Evolutionary conservation across 2,329 filamentous ascomycete genomes (phyloP).

Genomic region (Colletotrichum sp.): DNA sequence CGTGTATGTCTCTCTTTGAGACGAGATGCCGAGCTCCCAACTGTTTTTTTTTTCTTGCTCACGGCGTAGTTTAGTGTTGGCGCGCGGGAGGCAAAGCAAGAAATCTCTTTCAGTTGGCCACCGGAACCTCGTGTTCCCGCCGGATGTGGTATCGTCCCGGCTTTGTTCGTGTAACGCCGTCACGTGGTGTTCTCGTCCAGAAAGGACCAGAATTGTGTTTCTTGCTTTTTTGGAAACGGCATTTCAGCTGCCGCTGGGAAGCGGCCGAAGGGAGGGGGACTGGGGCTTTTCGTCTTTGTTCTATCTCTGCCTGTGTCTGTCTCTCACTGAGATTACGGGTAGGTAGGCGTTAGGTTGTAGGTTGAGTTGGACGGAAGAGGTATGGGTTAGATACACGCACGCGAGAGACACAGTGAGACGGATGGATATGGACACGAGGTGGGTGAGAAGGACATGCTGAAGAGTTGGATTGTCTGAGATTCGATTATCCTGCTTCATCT

Average conservation of each 20-base stretch:
- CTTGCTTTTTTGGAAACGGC: background rate
- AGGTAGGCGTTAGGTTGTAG: background rate
- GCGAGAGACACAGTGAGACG: background rate
- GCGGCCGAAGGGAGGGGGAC: background rate
- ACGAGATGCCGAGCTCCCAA: background rate
- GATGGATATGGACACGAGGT: too few species aligned
- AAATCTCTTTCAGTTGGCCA: background rate
- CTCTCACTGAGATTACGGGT: background rate
- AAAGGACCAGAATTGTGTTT: background rate
- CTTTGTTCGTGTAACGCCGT: background rate
- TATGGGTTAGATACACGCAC: background rate
- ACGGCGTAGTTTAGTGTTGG: background rate
- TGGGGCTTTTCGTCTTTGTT: background rate
- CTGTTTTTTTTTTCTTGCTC: background rate
- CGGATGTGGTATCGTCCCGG: background rate
- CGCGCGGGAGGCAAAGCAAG: background rate
- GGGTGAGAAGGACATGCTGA: background rate
- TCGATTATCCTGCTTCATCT: background rate
- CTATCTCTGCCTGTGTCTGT: background rate
- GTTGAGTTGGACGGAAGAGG: background rate
- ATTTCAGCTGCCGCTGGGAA: background rate
- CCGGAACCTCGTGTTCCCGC: background rate
- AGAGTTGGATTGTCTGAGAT: background rate
- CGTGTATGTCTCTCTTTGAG: background rate
- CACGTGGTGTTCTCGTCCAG: background rate